These are phyloP conservation scores for Chamaecyparis obtusa DNA, from an alignment of 75 land plant genomes.

Conservation along the genomic window DNA sequence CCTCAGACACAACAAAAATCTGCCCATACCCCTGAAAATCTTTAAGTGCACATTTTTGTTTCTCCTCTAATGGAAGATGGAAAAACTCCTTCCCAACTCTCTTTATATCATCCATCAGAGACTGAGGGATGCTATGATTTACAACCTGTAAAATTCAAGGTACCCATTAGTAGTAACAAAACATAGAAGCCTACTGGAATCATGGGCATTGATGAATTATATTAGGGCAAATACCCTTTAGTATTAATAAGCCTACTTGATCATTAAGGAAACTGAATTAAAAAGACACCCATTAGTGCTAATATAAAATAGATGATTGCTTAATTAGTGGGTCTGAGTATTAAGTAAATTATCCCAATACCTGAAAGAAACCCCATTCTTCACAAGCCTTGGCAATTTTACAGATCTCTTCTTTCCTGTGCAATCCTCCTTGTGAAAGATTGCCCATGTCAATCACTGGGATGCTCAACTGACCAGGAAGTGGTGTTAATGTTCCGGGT, in stretches of 20 bases:
- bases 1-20: too few species aligned
- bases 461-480: neutral
- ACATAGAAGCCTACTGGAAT: too few species aligned
- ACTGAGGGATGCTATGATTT: neutral
- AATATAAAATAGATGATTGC: too few species aligned
- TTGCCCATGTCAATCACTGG: slow-evolving; percentile 7
- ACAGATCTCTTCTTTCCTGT: neutral
- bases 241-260: too few species aligned
- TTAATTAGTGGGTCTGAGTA: neutral
- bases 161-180: too few species aligned
- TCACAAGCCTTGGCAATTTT: slow-evolving; percentile 5
- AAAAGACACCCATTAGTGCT: too few species aligned
- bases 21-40: neutral
- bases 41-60: neutral
- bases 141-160: neutral
- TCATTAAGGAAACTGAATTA: too few species aligned
- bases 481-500: neutral
- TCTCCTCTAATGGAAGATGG: neutral
- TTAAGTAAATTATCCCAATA: neutral
- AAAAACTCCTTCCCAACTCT: slow-evolving; percentile 1
- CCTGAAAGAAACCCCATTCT: slow-evolving; percentile 7
- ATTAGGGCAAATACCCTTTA: too few species aligned
- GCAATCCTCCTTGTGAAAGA: neutral
- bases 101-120: neutral
- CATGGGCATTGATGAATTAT: too few species aligned